These are phyloP conservation scores for Terana coerulea DNA, from an alignment of 768 basidiomycete species.

Conservation along the genomic window DNA sequence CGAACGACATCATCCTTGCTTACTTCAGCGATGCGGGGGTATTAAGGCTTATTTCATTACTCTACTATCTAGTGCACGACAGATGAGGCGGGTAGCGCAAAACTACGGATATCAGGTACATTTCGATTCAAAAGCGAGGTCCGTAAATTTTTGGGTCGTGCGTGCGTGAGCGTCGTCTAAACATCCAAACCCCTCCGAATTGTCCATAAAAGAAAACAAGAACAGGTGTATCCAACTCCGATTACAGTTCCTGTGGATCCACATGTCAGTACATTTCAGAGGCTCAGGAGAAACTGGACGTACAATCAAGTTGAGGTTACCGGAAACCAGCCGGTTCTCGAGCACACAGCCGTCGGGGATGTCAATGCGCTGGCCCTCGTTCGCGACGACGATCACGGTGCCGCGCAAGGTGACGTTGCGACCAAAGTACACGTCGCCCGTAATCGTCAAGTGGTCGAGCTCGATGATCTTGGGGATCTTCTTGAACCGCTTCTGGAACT, in stretches of 20 bases:
- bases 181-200: background rate
- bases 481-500: conserved; percentile 74
- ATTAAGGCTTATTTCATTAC: too few relatives aligned
- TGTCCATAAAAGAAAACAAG: background rate
- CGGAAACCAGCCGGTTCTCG: conserved; percentile 58
- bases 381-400: conserved; percentile 46
- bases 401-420: conserved; percentile 60
- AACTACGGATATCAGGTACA: too few relatives aligned
- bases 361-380: conserved; percentile 2
- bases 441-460: conserved; percentile 71
- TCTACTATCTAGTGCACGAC: too few relatives aligned
- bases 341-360: conserved; percentile 55
- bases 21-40: too few relatives aligned
- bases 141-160: background rate
- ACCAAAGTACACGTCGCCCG: conserved; percentile 65
- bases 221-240: background rate
- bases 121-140: background rate
- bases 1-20: background rate
- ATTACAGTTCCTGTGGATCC: conserved; percentile 28
- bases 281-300: conserved; percentile 18
- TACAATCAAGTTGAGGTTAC: conserved; percentile 72
- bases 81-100: too few relatives aligned
- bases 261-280: conserved; percentile 5
- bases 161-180: background rate
- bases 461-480: conserved; percentile 70